Conservation (phyloP, 495 filamentous ascomycete species). For the Hyaloscypha bicolor region DNA sequence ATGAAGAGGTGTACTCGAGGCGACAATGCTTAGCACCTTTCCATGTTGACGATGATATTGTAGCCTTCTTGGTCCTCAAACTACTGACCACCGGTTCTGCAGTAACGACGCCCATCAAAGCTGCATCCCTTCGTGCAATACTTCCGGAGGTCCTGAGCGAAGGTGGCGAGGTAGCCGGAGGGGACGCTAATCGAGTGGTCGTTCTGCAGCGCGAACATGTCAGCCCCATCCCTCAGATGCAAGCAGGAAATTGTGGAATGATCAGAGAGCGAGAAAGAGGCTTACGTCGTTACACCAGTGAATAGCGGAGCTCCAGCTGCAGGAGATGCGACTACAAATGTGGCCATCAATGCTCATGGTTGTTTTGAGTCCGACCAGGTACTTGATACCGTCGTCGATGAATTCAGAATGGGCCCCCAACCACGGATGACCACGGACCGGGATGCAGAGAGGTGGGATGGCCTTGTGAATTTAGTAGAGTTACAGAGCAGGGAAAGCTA, state of each 20-base stretch:
- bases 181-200: too few relatives aligned
- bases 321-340: neutral
- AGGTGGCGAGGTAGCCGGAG: neutral
- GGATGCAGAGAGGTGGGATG: neutral
- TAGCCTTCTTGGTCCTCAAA: neutral
- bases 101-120: neutral
- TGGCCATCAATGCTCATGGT: too few relatives aligned
- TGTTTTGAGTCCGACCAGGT: neutral
- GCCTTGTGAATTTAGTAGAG: neutral
- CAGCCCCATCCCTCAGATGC: too few relatives aligned
- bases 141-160: neutral
- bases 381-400: neutral
- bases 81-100: neutral
- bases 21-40: too few relatives aligned
- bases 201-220: too few relatives aligned
- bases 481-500: neutral
- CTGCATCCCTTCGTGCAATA: neutral
- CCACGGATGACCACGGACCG: neutral
- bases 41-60: neutral
- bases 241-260: neutral
- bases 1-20: too few relatives aligned
- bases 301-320: neutral
- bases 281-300: neutral
- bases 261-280: neutral
- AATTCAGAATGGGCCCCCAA: neutral